Evolutionary conservation across 2,329 filamentous ascomycete genomes (phyloP), one percentile per base, ranked within the genome.

Genomic region (Exserohilum turcica): DNA sequence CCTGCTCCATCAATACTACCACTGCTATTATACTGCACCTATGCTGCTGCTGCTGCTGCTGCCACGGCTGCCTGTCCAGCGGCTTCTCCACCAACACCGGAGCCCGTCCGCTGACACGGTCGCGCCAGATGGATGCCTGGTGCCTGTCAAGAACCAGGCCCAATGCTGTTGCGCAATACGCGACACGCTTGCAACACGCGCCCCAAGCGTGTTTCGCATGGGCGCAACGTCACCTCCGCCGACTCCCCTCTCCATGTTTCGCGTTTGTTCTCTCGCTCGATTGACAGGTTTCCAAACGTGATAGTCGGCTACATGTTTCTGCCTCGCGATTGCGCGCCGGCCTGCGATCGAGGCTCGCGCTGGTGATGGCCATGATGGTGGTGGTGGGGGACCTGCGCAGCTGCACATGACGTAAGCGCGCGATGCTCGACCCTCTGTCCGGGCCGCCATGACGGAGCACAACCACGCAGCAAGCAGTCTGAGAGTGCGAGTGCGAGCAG

Each of bases 331-430:
- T 32, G 48, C 33, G 18, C 39, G 27, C 44, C 31, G 48, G 27
- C 21, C 28, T 13, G 28, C 39, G 43, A 55, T 52, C 28, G 32
- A 52, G 52, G 13, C 7, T 39, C 32, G 12, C 35, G 10, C 7
- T 44, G n/a, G 36, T 40, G 15, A 40, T 29, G n/a, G n/a, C n/a
- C n/a, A n/a, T n/a, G n/a, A n/a, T 44, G n/a, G 36, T 40, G 15
- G 36, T 29, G 35, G 31, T 44, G 40, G 29, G 27, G 45, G 39
- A 36, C 3, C 15, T 15, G 16, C 5, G 24, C 27, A 19, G 39
- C 38, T 37, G 21, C 15, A 39, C 39, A 45, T 54, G 51, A 54
- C 51, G 46, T 54, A 38, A 33, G 10, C 45, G 18, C 19, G 19
- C 31, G 33, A 43, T 48, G 29, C 27, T 15, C 31, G 33, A 43